Percentiles rank a stretch among this genome's conserved stretches.
phyloP scores from a whole-genome alignment of 2,329 filamentous ascomycete species.

The Mariannaea elegans region DNA sequence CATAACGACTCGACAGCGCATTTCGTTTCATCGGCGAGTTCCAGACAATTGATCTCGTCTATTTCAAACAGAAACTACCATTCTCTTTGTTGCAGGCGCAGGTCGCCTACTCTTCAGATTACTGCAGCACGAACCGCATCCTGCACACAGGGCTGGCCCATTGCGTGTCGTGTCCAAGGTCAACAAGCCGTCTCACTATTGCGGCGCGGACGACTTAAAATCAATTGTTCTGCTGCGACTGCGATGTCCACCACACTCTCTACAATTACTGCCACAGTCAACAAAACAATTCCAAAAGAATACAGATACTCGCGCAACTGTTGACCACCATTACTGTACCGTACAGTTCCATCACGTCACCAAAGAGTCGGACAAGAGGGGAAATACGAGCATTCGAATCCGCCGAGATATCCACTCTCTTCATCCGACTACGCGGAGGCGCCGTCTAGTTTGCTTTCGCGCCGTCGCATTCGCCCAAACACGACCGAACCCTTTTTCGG shows the following conservation, averaged over 20 bases:
- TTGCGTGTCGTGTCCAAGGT: constrained; percentile 3
- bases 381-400: constrained; percentile 6
- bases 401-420: constrained; percentile 11
- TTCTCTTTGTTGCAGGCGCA: constrained; percentile 7
- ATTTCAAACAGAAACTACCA: constrained; percentile 1
- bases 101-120: constrained; percentile 11
- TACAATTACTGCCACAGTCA: too few species aligned
- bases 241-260: constrained; percentile 19
- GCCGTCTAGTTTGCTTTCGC: constrained; percentile 17
- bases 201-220: constrained; percentile 16
- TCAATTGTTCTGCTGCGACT: constrained; percentile 9
- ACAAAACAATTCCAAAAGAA: constrained; percentile 1
- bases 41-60: constrained; percentile 13
- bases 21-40: constrained; percentile 23
- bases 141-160: background rate
- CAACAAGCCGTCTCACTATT: constrained; percentile 20
- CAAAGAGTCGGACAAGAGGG: background rate
- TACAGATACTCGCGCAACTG: constrained; percentile 10
- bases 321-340: background rate
- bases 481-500: constrained; percentile 10
- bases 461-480: constrained; percentile 17
- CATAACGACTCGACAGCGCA: constrained; percentile 7
- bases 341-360: constrained; percentile 17
- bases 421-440: constrained; percentile 16
- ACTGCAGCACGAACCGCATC: constrained; percentile 11